A percentile compares a stretch with the other conserved stretches of the same genome.
Evolutionary conservation across 1,284 basidiomycete genomes (phyloP).

Genomic region (Ceratobasidium sp.): DNA sequence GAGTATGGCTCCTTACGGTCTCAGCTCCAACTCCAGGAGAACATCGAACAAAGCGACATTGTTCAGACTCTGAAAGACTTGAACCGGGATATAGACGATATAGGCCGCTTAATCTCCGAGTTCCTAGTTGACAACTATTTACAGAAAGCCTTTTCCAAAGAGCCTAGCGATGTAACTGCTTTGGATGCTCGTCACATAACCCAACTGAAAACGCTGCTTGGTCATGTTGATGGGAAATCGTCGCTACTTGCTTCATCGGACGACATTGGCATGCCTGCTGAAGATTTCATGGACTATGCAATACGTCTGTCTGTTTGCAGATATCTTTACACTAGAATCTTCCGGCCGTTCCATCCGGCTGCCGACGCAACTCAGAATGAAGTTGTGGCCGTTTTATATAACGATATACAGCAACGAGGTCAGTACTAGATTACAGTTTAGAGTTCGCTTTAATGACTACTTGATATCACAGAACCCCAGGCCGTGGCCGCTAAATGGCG

Average conservation of each 20-base stretch:
- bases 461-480: slow-evolving; percentile 20
- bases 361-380: background rate
- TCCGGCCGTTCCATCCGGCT: slow-evolving; percentile 41
- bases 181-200: slow-evolving; percentile 23
- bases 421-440: background rate
- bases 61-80: slow-evolving; percentile 32
- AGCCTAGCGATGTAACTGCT: slow-evolving; percentile 3
- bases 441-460: background rate
- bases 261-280: slow-evolving; percentile 13
- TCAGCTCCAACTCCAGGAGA: slow-evolving; percentile 41
- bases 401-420: slow-evolving; percentile 23
- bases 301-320: slow-evolving; percentile 25
- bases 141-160: background rate
- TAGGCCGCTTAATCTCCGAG: slow-evolving; percentile 24
- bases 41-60: slow-evolving; percentile 35
- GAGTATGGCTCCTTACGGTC: slow-evolving; percentile 41
- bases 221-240: slow-evolving; percentile 16
- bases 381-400: slow-evolving; percentile 5
- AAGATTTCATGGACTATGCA: slow-evolving; percentile 46
- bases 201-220: slow-evolving; percentile 10
- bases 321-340: slow-evolving; percentile 21
- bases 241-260: slow-evolving; percentile 20
- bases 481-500: slow-evolving; percentile 32
- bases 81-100: slow-evolving; percentile 32
- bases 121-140: slow-evolving; percentile 15